These are phyloP conservation scores for Trypanosoma rangeli DNA, from an alignment of 208 protist genomes.

Conservation along the genomic window DNA sequence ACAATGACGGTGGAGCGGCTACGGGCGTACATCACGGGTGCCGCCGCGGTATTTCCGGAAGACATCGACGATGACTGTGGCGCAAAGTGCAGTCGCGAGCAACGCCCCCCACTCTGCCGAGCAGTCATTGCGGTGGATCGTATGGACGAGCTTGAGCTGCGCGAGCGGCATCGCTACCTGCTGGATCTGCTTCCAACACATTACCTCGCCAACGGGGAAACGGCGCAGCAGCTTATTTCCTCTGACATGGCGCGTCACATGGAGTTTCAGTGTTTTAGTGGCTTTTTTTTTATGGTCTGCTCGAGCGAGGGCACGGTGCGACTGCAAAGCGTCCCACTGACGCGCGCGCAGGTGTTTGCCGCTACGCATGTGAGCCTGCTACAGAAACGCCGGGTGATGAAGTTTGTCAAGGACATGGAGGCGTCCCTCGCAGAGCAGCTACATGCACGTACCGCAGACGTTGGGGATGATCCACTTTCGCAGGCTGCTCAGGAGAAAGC, in stretches of 20 bases:
- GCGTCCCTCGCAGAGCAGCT: constrained; percentile 64
- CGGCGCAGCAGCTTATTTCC: constrained; percentile 38
- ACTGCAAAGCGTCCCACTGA: constrained; percentile 66
- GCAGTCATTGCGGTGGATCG: constrained; percentile 30
- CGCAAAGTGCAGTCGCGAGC: not conserved
- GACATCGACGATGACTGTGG: not conserved
- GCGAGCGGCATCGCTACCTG: constrained; percentile 35
- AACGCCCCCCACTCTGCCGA: not conserved
- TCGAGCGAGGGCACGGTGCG: constrained; percentile 27
- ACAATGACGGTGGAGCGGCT: constrained; percentile 49
- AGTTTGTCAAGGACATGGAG: constrained; percentile 87
- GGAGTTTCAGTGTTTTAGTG: constrained; percentile 61
- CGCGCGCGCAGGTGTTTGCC: constrained; percentile 79
- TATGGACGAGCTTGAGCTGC: constrained; percentile 30
- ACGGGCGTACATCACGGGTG: constrained; percentile 28
- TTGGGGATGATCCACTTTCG: constrained; percentile 41
- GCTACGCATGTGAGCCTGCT: constrained; percentile 52
- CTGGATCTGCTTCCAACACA: constrained; percentile 71
- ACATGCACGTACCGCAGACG: constrained; percentile 62
- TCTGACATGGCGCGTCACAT: constrained; percentile 59
- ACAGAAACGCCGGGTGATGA: constrained; percentile 92
- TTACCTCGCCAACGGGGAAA: constrained; percentile 58
- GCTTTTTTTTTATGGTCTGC: constrained; percentile 44
- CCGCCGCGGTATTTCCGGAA: not conserved
- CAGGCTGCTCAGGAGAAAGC: not conserved